Percentiles rank a stretch among this genome's conserved stretches.
These are phyloP conservation scores for Penicillium steckii DNA, from an alignment of 495 filamentous ascomycete species.

Conservation along the genomic window DNA sequence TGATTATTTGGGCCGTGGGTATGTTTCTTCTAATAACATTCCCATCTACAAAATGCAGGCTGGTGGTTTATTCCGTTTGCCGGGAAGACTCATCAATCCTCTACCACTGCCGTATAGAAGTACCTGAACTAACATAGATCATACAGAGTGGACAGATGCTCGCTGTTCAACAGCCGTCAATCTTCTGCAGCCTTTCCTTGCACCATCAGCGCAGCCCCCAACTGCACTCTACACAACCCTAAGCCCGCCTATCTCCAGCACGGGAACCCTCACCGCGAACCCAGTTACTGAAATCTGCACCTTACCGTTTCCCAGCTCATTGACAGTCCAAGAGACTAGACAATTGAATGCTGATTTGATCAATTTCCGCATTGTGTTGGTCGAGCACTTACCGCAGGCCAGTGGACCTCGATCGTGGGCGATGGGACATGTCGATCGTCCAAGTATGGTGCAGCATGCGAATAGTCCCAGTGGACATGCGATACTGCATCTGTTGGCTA, in stretches of 20 bases:
- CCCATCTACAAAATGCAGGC: neutral
- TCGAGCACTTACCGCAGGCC: conserved; percentile 30
- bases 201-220: conserved; percentile 15
- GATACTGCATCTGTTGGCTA: conserved; percentile 34
- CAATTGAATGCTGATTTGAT: conserved; percentile 27
- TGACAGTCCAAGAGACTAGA: conserved; percentile 20
- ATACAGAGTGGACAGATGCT: conserved; percentile 40
- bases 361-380: conserved; percentile 34
- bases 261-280: conserved; percentile 34
- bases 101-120: neutral
- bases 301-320: conserved; percentile 30
- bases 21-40: neutral
- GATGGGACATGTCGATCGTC: conserved; percentile 43
- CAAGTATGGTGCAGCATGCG: conserved; percentile 35
- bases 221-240: conserved; percentile 32
- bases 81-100: neutral
- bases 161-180: conserved; percentile 21
- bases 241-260: conserved; percentile 27
- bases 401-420: conserved; percentile 39
- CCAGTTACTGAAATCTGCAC: conserved; percentile 40
- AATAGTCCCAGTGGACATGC: conserved; percentile 36
- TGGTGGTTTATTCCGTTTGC: neutral
- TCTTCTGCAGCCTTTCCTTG: conserved; percentile 28
- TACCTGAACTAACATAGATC: neutral
- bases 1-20: conserved; percentile 44